phyloP scores from a whole-genome alignment of 805 yeast species.

The Kodamaea laetipori region DNA sequence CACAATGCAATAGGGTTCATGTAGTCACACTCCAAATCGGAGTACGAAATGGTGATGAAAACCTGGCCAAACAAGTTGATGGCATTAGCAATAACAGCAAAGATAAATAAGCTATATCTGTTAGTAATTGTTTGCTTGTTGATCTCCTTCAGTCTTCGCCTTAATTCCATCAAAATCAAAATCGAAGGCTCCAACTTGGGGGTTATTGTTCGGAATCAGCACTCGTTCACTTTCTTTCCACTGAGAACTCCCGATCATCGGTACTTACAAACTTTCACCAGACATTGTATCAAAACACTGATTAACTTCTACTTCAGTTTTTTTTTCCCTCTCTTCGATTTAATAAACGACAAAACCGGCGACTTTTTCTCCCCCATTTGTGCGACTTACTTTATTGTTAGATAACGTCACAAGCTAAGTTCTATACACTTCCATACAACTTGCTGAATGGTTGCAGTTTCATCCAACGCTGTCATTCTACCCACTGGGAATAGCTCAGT shows the following conservation, averaged over 20 bases:
- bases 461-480: neutral
- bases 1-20: constrained; percentile 97
- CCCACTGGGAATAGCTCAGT: constrained; percentile 6
- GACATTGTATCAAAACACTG: constrained; percentile 19
- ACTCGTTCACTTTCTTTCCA: no score
- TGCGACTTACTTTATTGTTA: neutral
- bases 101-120: constrained; percentile 56
- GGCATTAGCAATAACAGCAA: constrained; percentile 83
- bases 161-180: neutral
- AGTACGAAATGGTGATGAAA: constrained; percentile 91
- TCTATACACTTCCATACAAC: neutral
- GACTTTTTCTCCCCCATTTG: constrained; percentile 5
- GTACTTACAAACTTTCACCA: constrained; percentile 33
- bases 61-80: constrained; percentile 89
- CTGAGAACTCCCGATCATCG: neutral
- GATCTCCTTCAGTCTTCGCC: neutral
- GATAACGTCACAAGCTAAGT: no score
- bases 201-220: no score
- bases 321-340: constrained; percentile 2
- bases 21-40: constrained; percentile 94
- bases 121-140: constrained; percentile 13
- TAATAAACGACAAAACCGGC: neutral
- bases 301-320: constrained; percentile 2
- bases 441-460: neutral
- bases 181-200: no score